A percentile compares a stretch with the other conserved stretches of the same genome.
Conservation (phyloP, 345 rosid species). For the Moricandia arvensis region DNA sequence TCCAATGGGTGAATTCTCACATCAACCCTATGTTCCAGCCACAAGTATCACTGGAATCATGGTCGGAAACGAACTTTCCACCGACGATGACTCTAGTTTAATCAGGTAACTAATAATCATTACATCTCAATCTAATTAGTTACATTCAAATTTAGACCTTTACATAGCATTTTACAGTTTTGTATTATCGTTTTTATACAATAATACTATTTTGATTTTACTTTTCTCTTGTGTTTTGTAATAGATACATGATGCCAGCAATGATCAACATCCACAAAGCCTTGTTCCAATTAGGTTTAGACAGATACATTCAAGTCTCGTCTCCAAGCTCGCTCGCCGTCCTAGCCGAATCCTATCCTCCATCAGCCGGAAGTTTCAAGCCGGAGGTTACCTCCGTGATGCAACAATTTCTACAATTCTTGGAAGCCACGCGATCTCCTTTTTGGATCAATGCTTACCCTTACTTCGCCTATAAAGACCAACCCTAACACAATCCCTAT, state of each 20-base stretch:
- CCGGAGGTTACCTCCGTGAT: conserved; percentile 51
- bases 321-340: conserved; percentile 76
- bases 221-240: neutral
- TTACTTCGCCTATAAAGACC: conserved; percentile 83
- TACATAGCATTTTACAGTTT: neutral
- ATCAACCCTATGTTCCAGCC: conserved; percentile 66
- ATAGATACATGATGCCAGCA: conserved; percentile 65
- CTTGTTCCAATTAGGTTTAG: conserved; percentile 67
- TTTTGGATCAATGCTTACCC: conserved; percentile 98
- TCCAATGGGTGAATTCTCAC: conserved; percentile 69
- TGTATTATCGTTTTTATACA: neutral
- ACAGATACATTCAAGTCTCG: conserved; percentile 64
- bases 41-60: conserved; percentile 71
- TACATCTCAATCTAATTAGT: neutral
- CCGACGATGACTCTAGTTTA: conserved; percentile 46
- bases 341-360: conserved; percentile 74
- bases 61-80: conserved; percentile 74
- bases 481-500: conserved; percentile 53
- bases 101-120: conserved; percentile 25
- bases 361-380: conserved; percentile 83
- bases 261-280: conserved; percentile 69
- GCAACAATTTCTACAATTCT: conserved; percentile 60
- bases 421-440: conserved; percentile 59
- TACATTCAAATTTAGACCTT: neutral
- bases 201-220: neutral